Evolutionary conservation across 2,329 filamentous ascomycete genomes (phyloP).

Genomic region (Fusarium pininemorale): DNA sequence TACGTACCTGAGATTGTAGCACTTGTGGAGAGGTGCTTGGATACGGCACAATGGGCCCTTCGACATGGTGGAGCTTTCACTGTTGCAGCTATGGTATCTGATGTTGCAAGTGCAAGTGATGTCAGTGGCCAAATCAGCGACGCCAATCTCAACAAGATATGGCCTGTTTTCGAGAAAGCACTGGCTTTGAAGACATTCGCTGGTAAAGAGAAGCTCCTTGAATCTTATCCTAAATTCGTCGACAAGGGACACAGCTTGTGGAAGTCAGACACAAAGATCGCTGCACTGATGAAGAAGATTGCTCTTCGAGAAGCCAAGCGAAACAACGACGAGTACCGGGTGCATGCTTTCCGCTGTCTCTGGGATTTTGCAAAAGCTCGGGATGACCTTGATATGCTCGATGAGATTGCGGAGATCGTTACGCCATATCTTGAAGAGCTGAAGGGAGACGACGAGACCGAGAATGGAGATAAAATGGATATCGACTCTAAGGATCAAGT

Average conservation of each 20-base stretch:
- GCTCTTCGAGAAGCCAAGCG: slow-evolving; percentile 87
- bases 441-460: slow-evolving; percentile 64
- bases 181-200: slow-evolving; percentile 90
- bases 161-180: slow-evolving; percentile 85
- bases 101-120: slow-evolving; percentile 68
- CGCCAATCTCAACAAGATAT: slow-evolving; percentile 70
- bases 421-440: slow-evolving; percentile 68
- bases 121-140: slow-evolving; percentile 67
- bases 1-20: slow-evolving; percentile 84
- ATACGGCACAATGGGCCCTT: slow-evolving; percentile 86
- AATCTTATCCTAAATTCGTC: slow-evolving; percentile 81
- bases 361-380: slow-evolving; percentile 76
- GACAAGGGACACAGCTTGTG: slow-evolving; percentile 69
- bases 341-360: slow-evolving; percentile 76
- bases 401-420: slow-evolving; percentile 72
- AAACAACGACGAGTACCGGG: slow-evolving; percentile 85
- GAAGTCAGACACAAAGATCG: slow-evolving; percentile 60
- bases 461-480: slow-evolving; percentile 74
- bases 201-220: slow-evolving; percentile 86
- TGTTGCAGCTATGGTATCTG: slow-evolving; percentile 75
- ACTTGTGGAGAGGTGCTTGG: slow-evolving; percentile 73
- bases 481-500: slow-evolving; percentile 59
- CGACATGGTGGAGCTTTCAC: slow-evolving; percentile 89
- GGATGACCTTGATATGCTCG: slow-evolving; percentile 74
- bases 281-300: slow-evolving; percentile 80